phyloP scores from a whole-genome alignment of 2,329 filamentous ascomycete species.

The Alternaria sp. region DNA sequence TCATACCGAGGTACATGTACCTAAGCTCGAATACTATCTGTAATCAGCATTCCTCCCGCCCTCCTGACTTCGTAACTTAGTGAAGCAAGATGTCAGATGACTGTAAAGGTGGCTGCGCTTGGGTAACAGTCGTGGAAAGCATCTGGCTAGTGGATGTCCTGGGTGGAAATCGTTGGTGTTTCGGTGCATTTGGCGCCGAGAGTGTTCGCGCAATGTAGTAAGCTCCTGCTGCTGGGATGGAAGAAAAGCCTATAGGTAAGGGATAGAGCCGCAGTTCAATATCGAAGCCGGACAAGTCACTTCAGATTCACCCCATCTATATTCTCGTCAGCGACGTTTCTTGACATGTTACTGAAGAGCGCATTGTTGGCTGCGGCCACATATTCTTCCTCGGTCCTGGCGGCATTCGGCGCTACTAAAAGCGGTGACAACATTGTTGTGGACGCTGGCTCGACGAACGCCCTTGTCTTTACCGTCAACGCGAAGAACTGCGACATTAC shows the following conservation, averaged over 20 bases:
- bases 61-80: not conserved
- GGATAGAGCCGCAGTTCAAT: not conserved
- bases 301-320: not conserved
- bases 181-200: slow-evolving; percentile 32
- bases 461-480: slow-evolving; percentile 44
- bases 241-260: slow-evolving; percentile 10
- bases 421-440: slow-evolving; percentile 39
- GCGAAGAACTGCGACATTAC: slow-evolving; percentile 67
- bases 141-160: slow-evolving; percentile 13
- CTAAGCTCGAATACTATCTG: not conserved
- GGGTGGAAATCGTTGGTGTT: slow-evolving; percentile 23
- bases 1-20: not conserved
- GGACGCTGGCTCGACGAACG: slow-evolving; percentile 43
- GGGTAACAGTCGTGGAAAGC: not conserved
- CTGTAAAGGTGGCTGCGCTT: not conserved
- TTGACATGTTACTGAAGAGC: slow-evolving; percentile 35
- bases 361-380: slow-evolving; percentile 33
- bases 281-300: not conserved
- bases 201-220: not conserved
- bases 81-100: not conserved
- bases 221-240: not conserved
- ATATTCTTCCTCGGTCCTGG: slow-evolving; percentile 35
- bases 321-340: not conserved
- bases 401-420: slow-evolving; percentile 47
- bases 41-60: not conserved